These are phyloP conservation scores for Candolleomyces eurysporus DNA, from an alignment of 768 basidiomycete species.

Conservation along the genomic window DNA sequence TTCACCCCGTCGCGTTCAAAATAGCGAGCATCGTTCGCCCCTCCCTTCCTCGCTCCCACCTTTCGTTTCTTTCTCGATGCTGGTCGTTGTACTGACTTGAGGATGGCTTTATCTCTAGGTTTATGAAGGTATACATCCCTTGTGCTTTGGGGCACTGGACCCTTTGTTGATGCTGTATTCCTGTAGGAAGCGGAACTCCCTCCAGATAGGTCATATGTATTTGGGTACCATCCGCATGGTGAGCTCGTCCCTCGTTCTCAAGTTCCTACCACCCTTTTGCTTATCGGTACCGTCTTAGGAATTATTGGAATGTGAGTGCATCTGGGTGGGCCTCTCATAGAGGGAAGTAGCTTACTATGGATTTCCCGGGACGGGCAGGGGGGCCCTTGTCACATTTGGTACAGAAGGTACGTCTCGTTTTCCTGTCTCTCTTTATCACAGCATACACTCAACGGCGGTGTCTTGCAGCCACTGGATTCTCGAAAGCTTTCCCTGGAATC, in stretches of 20 bases:
- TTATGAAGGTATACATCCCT: slow-evolving; percentile 45
- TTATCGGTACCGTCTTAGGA: slow-evolving; percentile 41
- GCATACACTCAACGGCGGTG: not conserved
- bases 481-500: slow-evolving; percentile 85
- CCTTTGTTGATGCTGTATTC: not conserved
- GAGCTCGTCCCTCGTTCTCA: not conserved
- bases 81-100: not conserved
- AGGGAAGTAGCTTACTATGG: no score
- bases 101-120: slow-evolving; percentile 23
- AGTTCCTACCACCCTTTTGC: slow-evolving; percentile 6
- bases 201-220: slow-evolving; percentile 89
- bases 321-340: no score
- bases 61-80: not conserved
- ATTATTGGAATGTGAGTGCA: slow-evolving; percentile 92
- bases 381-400: slow-evolving; percentile 92
- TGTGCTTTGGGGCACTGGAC: not conserved
- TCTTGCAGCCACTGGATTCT: slow-evolving; percentile 80
- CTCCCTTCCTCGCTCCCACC: no score
- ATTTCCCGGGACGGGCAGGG: slow-evolving; percentile 46
- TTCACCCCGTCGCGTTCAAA: no score
- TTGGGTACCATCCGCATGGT: slow-evolving; percentile 98
- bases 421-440: slow-evolving; percentile 1
- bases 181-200: slow-evolving; percentile 86
- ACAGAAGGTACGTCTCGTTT: slow-evolving; percentile 64
- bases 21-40: no score